A percentile compares a stretch with the other conserved stretches of the same genome.
Conservation (phyloP, 768 basidiomycete species). For the Psilocybe cyanescens region DNA sequence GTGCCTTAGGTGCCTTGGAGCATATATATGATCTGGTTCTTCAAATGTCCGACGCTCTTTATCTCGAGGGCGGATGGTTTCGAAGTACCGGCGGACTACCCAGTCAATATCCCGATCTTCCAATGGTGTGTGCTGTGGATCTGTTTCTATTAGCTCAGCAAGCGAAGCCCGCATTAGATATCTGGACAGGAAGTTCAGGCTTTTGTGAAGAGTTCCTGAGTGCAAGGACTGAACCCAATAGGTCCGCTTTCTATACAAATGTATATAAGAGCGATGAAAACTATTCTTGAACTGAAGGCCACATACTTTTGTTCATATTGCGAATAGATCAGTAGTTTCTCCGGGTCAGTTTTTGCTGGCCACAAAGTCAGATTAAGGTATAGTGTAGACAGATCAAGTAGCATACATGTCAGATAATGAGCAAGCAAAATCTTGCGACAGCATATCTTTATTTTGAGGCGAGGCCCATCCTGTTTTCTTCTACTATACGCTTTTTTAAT, state of each 20-base stretch:
- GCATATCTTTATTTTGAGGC: slow-evolving; percentile 18
- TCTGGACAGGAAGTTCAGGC: slow-evolving; percentile 54
- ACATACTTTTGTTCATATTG: slow-evolving; percentile 5
- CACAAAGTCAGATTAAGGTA: not conserved
- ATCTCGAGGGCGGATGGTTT: slow-evolving; percentile 27
- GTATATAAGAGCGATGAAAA: not conserved
- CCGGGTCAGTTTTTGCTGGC: slow-evolving; percentile 23
- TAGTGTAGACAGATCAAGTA: not conserved
- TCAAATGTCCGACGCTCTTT: not conserved
- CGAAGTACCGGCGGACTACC: slow-evolving; percentile 48
- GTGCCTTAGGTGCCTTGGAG: slow-evolving; percentile 46
- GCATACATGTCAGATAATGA: slow-evolving; percentile 28
- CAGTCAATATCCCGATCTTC: slow-evolving; percentile 51
- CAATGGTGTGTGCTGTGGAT: slow-evolving; percentile 33
- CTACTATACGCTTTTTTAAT: slow-evolving; percentile 38
- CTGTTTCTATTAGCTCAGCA: slow-evolving; percentile 41
- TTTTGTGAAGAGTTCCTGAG: slow-evolving; percentile 39
- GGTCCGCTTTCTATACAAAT: slow-evolving; percentile 36
- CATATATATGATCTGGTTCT: slow-evolving; percentile 36
- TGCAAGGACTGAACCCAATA: slow-evolving; percentile 54
- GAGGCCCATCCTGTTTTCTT: slow-evolving; percentile 20
- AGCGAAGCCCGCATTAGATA: slow-evolving; percentile 54
- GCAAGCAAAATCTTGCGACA: slow-evolving; percentile 23
- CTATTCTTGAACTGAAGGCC: not conserved
- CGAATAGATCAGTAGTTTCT: slow-evolving; percentile 22